Conservation (phyloP, 2,329 filamentous ascomycete genomes). For the Chaetomium sp. region DNA sequence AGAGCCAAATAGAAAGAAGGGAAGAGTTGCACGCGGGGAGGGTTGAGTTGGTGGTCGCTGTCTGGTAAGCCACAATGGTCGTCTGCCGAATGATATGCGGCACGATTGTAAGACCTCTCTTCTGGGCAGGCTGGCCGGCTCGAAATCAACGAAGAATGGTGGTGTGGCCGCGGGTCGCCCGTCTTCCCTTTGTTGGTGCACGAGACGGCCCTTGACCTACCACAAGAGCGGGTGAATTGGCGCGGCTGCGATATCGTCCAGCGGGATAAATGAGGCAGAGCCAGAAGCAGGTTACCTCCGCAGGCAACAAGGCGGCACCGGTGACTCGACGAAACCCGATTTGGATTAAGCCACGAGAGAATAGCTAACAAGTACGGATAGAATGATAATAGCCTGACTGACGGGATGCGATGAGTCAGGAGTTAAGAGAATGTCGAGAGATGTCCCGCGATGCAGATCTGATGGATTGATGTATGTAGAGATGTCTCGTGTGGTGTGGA, state of each 20-base stretch:
- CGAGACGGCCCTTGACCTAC: background rate
- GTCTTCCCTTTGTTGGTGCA: conserved; percentile 9
- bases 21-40: background rate
- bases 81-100: conserved; percentile 23
- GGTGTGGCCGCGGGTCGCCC: conserved; percentile 7
- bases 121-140: background rate
- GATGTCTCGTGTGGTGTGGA: background rate
- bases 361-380: background rate
- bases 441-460: conserved; percentile 1
- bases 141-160: background rate
- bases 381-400: background rate
- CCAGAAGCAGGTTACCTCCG: background rate
- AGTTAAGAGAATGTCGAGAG: background rate
- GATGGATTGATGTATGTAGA: background rate
- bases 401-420: background rate
- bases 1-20: conserved; percentile 2
- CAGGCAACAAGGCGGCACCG: conserved; percentile 1
- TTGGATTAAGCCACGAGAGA: background rate
- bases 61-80: conserved; percentile 23
- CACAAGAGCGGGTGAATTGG: background rate
- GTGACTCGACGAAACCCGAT: background rate
- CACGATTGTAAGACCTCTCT: conserved; percentile 7
- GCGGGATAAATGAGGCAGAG: conserved; percentile 5
- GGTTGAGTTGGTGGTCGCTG: conserved; percentile 5
- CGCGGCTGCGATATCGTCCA: conserved; percentile 3